Evolutionary conservation across 345 rosid species (phyloP).

Genomic region (Hibiscus syriacus): DNA sequence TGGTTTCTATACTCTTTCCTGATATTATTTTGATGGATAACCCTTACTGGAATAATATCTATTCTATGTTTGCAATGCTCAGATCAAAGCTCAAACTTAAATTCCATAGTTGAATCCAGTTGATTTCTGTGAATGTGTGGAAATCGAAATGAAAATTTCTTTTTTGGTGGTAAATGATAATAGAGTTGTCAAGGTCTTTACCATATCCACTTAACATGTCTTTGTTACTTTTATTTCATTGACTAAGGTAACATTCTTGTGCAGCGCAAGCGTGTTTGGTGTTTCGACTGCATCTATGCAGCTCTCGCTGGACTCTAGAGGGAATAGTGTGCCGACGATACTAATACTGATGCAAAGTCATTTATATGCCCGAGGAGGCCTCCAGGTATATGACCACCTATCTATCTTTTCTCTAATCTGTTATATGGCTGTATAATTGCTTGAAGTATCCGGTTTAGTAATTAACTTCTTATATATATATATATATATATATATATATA

Average conservation of each 20-base stretch:
- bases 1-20: no score
- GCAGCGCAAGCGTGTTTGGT: no score
- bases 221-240: neutral
- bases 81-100: neutral
- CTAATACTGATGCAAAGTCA: constrained; percentile 76
- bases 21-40: no score
- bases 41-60: no score
- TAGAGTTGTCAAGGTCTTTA: neutral
- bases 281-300: no score
- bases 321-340: constrained; percentile 87
- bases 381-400: constrained; percentile 39
- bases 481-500: no score
- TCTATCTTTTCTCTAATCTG: neutral
- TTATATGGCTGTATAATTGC: neutral
- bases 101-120: neutral
- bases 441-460: neutral
- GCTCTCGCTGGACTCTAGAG: no score
- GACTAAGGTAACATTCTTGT: constrained; percentile 6
- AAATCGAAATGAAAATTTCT: neutral
- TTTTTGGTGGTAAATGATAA: neutral
- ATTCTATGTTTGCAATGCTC: neutral
- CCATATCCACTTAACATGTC: neutral
- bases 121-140: neutral
- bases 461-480: constrained; percentile 1
- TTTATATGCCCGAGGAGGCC: constrained; percentile 75